A percentile compares a stretch with the other conserved stretches of the same genome.
Evolutionary conservation across 352 stramenopile genomes (phyloP).

Genomic region (Phytophthora colocasiae): DNA sequence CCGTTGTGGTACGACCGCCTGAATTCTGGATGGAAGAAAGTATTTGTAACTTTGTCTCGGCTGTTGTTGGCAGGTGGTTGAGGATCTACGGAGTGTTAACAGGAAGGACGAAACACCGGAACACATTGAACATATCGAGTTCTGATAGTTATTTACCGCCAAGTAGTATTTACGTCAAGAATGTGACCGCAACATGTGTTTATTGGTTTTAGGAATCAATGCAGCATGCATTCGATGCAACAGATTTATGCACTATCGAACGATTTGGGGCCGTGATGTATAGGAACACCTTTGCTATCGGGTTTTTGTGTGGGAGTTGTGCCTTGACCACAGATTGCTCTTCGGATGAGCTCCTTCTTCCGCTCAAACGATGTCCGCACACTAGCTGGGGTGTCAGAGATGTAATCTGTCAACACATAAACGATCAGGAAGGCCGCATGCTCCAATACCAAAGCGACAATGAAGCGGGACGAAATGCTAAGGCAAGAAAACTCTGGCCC

Average conservation of each 20-base stretch:
- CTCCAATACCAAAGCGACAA: slow-evolving; percentile 81
- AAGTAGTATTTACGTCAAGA: slow-evolving; percentile 25
- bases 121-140: slow-evolving; percentile 32
- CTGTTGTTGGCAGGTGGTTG: slow-evolving; percentile 40
- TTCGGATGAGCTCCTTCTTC: slow-evolving; percentile 87
- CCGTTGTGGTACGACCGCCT: slow-evolving; percentile 43
- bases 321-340: slow-evolving; percentile 79
- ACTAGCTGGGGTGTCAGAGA: slow-evolving; percentile 76
- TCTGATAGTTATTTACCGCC: slow-evolving; percentile 11
- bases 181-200: slow-evolving; percentile 16
- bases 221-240: slow-evolving; percentile 6
- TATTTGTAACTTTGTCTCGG: not conserved
- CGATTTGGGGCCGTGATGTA: slow-evolving; percentile 32
- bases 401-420: slow-evolving; percentile 84
- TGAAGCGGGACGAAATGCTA: slow-evolving; percentile 77
- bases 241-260: slow-evolving; percentile 32
- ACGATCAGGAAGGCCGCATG: slow-evolving; percentile 77
- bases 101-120: slow-evolving; percentile 12
- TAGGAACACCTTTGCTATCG: slow-evolving; percentile 8
- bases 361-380: slow-evolving; percentile 84
- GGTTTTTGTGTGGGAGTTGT: slow-evolving; percentile 20
- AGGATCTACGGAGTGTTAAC: slow-evolving; percentile 35
- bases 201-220: slow-evolving; percentile 36
- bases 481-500: slow-evolving; percentile 85
- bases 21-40: not conserved